Conservation (phyloP, 208 protist genomes). For the Leishmania amazonensis region DNA sequence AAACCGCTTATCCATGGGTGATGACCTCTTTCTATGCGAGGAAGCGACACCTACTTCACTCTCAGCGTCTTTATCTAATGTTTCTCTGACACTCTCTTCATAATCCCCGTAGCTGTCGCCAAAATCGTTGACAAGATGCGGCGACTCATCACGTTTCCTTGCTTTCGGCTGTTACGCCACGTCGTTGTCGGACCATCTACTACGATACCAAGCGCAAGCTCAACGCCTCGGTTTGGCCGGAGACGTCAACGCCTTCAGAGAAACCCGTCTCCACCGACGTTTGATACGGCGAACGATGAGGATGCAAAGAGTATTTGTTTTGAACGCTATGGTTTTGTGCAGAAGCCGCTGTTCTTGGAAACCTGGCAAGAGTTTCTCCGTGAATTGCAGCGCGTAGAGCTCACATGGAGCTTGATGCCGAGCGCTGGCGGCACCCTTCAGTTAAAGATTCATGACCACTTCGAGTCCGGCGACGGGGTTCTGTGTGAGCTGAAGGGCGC, state of each 20-base stretch:
- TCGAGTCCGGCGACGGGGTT: conserved; percentile 43
- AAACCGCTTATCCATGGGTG: neutral
- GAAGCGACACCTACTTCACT: neutral
- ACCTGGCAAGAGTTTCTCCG: conserved; percentile 69
- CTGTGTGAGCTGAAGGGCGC: conserved; percentile 52
- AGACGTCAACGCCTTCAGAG: conserved; percentile 4
- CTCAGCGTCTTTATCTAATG: neutral
- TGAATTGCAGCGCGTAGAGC: conserved; percentile 67
- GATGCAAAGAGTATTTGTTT: conserved; percentile 62
- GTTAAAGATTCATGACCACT: conserved; percentile 64
- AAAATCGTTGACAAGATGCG: conserved; percentile 18
- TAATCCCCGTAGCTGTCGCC: neutral
- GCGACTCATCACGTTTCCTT: neutral
- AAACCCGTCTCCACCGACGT: neutral
- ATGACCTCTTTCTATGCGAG: neutral
- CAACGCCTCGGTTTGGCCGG: conserved; percentile 40
- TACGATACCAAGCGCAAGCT: conserved; percentile 24
- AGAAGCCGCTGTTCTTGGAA: conserved; percentile 62
- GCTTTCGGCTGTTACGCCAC: conserved; percentile 7
- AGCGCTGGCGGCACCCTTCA: conserved; percentile 44
- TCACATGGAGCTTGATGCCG: conserved; percentile 62
- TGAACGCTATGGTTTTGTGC: conserved; percentile 75
- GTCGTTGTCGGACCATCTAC: conserved; percentile 41
- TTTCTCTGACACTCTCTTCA: neutral
- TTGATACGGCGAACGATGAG: conserved; percentile 37